Evolutionary conservation across 208 protist genomes (phyloP), one percentile per base, ranked within the genome.

Genomic region (Trypanosomatidae sp.): DNA sequence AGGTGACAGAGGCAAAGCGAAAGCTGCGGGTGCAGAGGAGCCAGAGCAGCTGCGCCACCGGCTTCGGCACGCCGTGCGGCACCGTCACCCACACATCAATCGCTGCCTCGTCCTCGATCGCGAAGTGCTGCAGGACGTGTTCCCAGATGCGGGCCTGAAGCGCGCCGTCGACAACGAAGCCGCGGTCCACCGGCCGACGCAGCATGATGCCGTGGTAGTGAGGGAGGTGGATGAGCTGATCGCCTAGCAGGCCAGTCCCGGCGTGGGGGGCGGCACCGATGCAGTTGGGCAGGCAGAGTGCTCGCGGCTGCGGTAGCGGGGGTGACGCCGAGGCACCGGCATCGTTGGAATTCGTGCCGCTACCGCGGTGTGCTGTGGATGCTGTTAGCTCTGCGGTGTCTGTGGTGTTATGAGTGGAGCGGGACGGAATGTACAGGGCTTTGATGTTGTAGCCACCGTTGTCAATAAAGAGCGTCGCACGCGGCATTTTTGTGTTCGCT

Each of bases 191-290:
- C 19, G 91, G 91, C 5, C 91, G 91, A 15, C 91, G 85, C 65
- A 94, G 73, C 84, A 96, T 80, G 56, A 96, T 77, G 0, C 87
- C 82, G 73, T 96, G 87, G 65, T 89, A 96, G 68, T 96, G 91
- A 15, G 88, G 87, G 30, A 96, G 76, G 49, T 71, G 74, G 30
- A 74, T 67, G 13, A 96, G 71, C 73, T 89, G 83, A 28, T 84
- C 82, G 22, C 91, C 91, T 10, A 93, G 69, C 71, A 96, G 86
- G 46, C 87, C 91, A 4, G 85, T 85, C 17, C 89, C 89, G 7
- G 81, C 83, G 80, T 86, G 81, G 15, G 84, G 64, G 1, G 89
- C 80, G 13, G 89, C 87, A 2, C 91, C 91, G 39, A 93, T 81
- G 58, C 86, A 89, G 74, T 96, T 93, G 10, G 91, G 89, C n/a